Evolutionary conservation across 495 filamentous ascomycete genomes (phyloP).

Genomic region (Xylaria longipes): DNA sequence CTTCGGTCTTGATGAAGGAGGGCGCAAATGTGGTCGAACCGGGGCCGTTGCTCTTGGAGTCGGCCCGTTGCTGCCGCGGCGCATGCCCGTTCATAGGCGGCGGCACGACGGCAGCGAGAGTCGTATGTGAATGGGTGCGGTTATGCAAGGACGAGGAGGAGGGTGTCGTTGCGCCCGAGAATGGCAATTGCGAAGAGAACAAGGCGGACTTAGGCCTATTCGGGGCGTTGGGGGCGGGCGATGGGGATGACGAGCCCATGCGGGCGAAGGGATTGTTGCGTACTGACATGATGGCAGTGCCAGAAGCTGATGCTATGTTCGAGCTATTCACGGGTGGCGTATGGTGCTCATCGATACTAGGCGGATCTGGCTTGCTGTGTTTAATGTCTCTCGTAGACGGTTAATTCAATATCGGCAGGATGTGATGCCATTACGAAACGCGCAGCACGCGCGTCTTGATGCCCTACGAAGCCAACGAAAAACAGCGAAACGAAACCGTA

Average conservation of each 20-base stretch:
- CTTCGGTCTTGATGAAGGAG: conserved; percentile 88
- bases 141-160: conserved; percentile 34
- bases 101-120: conserved; percentile 35
- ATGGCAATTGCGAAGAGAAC: conserved; percentile 60
- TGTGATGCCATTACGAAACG: conserved; percentile 26
- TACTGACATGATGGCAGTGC: conserved; percentile 46
- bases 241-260: conserved; percentile 65
- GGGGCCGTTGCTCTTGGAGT: conserved; percentile 63
- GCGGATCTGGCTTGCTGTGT: background rate
- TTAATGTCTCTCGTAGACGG: conserved; percentile 19
- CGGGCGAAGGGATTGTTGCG: conserved; percentile 81
- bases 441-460: conserved; percentile 17
- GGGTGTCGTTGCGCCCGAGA: conserved; percentile 44
- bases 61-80: conserved; percentile 60
- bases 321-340: background rate
- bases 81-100: conserved; percentile 40
- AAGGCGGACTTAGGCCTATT: conserved; percentile 75
- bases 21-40: conserved; percentile 86
- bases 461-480: background rate
- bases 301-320: conserved; percentile 43
- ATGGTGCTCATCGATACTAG: background rate
- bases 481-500: background rate
- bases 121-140: conserved; percentile 53
- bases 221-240: conserved; percentile 53
- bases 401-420: conserved; percentile 4